Base-by-base conservation (phyloP, 2,329 filamentous ascomycete species). In the Tolypocladium album region DNA sequence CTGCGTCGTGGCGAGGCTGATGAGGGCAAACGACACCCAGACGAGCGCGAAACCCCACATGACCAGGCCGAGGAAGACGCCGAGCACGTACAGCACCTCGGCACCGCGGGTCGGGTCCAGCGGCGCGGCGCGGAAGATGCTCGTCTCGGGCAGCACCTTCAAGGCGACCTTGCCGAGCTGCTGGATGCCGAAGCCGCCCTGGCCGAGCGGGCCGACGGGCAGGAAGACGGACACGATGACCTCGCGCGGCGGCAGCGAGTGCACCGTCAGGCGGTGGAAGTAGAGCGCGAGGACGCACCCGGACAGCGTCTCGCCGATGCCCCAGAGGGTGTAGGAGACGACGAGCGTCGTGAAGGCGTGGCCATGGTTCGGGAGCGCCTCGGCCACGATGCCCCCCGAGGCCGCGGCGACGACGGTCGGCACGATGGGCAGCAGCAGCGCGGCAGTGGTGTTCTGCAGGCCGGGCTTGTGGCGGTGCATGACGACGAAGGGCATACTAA, bases 291-390 rank as follows among this genome's bases (percentile, higher is more conserved):
- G 74, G 24, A 88, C 80, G 50, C 80, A 78, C 70, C 86, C 80
- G 1, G 86, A 82, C 57, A 90, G 76, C 40, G 71, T 71, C 65
- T 74, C 78, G 5, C 85, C 84, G 60, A 84, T 82, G 0, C 87
- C 87, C 85, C 85, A 89, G 64, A 90, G 80, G 20, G 89, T 75
- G 67, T 89, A 90, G 3, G 79, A 85, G 20, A 77, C 76, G n/a
- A 88, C 73, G 27, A 90, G 67, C 0, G 87, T 90, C 43, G 79
- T 80, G 24, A 88, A 69, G 4, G 83, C 83, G 64, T 85, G 78
- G 22, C 77, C 70, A 1, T 73, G 72, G 63, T 85, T 74, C 1
- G 80, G 78, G 0, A 90, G 76, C 17, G 81, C 75, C n/a, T 79
- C 77, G 7, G 87, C 85, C 0, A 89, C 76, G 59, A 87, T 75